Conservation (phyloP, 176 grass and related monocot species). For the Oryza nivara region DNA sequence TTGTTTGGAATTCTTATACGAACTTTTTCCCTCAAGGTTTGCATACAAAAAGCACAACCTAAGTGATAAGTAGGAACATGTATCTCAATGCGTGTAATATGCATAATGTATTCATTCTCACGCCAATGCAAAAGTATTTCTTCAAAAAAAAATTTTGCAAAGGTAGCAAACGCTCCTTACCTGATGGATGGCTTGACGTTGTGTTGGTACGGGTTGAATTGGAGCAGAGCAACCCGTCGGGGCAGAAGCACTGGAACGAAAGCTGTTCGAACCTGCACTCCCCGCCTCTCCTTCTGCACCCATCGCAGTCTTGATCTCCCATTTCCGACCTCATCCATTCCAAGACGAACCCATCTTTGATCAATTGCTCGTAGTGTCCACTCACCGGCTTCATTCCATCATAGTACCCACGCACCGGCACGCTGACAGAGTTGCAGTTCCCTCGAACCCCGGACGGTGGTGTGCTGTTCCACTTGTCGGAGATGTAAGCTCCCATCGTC, state of each 20-base stretch:
- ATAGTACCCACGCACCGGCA: slow-evolving; percentile 39
- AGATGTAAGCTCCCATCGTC: background rate
- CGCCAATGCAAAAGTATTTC: background rate
- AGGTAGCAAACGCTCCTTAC: background rate
- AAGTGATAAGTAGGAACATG: background rate
- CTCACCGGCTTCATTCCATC: background rate
- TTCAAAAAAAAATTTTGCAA: background rate
- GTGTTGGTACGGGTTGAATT: background rate
- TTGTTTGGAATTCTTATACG: too few species aligned
- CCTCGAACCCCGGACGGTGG: too few species aligned
- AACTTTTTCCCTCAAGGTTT: too few species aligned
- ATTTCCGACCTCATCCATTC: background rate
- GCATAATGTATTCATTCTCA: background rate
- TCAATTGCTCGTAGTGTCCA: background rate
- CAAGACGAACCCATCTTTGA: slow-evolving; percentile 48
- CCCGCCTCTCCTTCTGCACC: slow-evolving; percentile 21
- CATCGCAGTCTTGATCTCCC: slow-evolving; percentile 8
- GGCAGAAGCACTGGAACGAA: slow-evolving; percentile 50
- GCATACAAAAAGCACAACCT: background rate
- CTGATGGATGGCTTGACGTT: background rate
- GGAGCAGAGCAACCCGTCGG: slow-evolving; percentile 19
- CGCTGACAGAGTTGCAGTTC: background rate
- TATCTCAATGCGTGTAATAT: background rate
- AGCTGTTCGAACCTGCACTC: slow-evolving; percentile 42
- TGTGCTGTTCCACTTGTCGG: background rate